Conservation (phyloP, 2,329 filamentous ascomycete species). For the Arthrinium phaeospermum region DNA sequence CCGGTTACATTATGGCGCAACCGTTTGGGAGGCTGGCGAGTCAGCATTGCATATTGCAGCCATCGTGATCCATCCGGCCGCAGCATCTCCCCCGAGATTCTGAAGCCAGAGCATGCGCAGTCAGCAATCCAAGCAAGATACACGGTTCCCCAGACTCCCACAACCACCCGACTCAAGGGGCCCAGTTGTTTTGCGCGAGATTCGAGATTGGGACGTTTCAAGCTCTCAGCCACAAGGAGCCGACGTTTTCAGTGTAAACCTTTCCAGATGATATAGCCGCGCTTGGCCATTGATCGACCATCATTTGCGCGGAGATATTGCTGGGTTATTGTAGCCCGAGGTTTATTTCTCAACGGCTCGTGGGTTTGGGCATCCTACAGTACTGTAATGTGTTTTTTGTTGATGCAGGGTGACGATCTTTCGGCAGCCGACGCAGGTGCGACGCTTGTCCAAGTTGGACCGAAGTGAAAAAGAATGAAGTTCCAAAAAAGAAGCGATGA, state of each 20-base stretch:
- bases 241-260: not conserved
- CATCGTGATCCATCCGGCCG: not conserved
- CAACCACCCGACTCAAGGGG: not conserved
- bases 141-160: slow-evolving; percentile 2
- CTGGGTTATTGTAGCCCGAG: not conserved
- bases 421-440: not conserved
- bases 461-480: slow-evolving; percentile 1
- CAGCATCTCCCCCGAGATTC: not conserved
- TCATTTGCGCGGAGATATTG: not conserved
- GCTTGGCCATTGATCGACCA: not conserved
- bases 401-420: slow-evolving; percentile 6
- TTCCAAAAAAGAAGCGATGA: slow-evolving; percentile 11
- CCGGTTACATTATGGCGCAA: slow-evolving; percentile 10
- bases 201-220: slow-evolving; percentile 5
- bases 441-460: not conserved
- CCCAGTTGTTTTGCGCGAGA: not conserved
- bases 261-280: slow-evolving; percentile 7
- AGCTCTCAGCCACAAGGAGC: slow-evolving; percentile 4
- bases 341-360: slow-evolving; percentile 15
- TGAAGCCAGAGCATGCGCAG: not conserved
- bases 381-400: not conserved
- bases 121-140: not conserved
- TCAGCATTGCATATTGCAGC: slow-evolving; percentile 6
- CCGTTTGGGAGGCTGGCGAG: not conserved
- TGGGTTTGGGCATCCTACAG: not conserved